Evolutionary conservation across 2,329 filamentous ascomycete species (phyloP), one percentile per base, ranked within the genome.

Genomic region (Trichoderma cornu-damae): DNA sequence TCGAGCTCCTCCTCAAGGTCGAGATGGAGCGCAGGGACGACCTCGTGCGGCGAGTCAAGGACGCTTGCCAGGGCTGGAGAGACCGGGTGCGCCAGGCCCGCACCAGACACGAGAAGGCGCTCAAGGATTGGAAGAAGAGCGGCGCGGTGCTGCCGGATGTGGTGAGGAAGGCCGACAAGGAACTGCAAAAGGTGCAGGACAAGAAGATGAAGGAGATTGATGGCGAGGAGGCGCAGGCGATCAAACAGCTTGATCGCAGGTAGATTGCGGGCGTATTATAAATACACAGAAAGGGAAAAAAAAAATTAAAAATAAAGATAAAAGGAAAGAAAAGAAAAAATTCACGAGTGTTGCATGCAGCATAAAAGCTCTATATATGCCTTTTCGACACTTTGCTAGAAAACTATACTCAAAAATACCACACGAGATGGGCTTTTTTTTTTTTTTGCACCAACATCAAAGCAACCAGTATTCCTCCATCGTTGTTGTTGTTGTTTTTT

Each of bases 1-100:
- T 84, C 20, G 81, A 84, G 73, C 76, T 84, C 58, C 65, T 79
- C 26, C 73, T 84, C 60, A 75, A 75, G 65, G 70, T 83, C 55
- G 80, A 83, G 73, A 70, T 74, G 28, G 79, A 81, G 71, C 70
- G 70, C 61, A 73, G 70, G 55, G 80, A 81, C 26, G 79, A 78
- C 55, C 66, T 78, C 35, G 66, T 68, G 47, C 68, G 68, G 58
- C 68, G 77, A 32, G 71, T 76, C 47, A 75, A 73, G 66, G 78
- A 78, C 38, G 63, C 73, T 11, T 75, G 75, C 54, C 75, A 81
- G 65, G 72, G 68, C 32, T 84, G 81, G 79, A 70, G 76, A 47
- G 77, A 80, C 26, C 67, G 75, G 58, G 68, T 83, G 24, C 72
- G 81, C 50, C 70, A 71, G 60, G 76, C 76, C 30, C 71, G 79